Evolutionary conservation across 148 eudicot genomes (phyloP), one percentile per base, ranked within the genome.

Genomic region (Rhododendron williamsianum): DNA sequence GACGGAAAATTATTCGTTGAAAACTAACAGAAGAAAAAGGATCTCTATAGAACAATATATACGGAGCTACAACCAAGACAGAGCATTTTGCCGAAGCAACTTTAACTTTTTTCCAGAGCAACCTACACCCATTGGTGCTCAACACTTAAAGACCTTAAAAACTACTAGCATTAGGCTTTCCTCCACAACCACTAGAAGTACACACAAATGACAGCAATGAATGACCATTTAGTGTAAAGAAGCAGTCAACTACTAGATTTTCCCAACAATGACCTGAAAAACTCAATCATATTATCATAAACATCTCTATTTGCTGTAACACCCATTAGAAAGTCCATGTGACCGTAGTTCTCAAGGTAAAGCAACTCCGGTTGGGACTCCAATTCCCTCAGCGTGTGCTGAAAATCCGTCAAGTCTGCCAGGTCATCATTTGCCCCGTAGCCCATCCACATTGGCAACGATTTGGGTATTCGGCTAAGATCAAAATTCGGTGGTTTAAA

Each of bases 361-460:
- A 95, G 90, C 88, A 92, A 38, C 91, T 95, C 90, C 65, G 94
- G 94, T 83, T 89, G 87, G 87, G 95, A 90, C 27, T 85, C 87
- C 83, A 97, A 80, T 82, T 95, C 99, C 76, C 82, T 84, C 36
- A 94, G 87, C 52, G 98, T 97, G 86, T 80, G 96, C 82, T 93
- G 88, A 87, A 97, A 92, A 88, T 97, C 99, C 21, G 67, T 77
- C 85, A 91, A 84, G 81, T 97, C 99, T 78, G 96, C 98, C 86
- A 97, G 93, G 73, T 87, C 95, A 88, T 97, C 99, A 11, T 90
- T 92, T 46, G 94, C 95, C 60, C 99, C 99, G 85, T 92, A 95
- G 73, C 89, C 98, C 93, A 97, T 97, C 99, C 98, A 97, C 35
- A 97, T 3, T 27, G 98, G 98, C 87, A 97, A 90, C 12, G 94